Evolutionary conservation across 2,329 filamentous ascomycete species (phyloP), one percentile per base, ranked within the genome.

Genomic region (Fusarium virguliforme): DNA sequence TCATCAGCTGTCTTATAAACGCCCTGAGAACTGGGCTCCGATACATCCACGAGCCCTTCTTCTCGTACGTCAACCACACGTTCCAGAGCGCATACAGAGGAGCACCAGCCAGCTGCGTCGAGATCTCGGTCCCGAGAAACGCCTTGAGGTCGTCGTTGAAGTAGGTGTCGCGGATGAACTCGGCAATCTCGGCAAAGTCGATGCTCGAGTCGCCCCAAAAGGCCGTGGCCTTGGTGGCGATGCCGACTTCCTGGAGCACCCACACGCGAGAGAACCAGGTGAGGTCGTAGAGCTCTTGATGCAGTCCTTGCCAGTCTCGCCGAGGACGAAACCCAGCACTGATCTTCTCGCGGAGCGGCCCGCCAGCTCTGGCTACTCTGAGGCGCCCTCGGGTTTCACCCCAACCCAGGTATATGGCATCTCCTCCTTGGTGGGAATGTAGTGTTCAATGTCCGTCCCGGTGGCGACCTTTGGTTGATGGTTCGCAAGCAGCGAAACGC

Each of bases 11-110:
- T 58, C 51, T 2, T 53, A 51, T 18, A 28, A 64, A 8, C 9
- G n/a, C 7, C 8, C 60, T 64, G 0, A 65, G 2, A 2, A 48
- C 4, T 0, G 51, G 53, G 1, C 30, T 53, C 3, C 53, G 24
- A 28, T 64, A 38, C 46, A 65, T 58, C 63, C 63, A 65, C 0
- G 60, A 58, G 0, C 63, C 51, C 8, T 13, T 41, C 43, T 63
- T 65, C 2, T 65, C 63, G 10, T 64, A 65, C 6, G 60, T 65
- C 1, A 41, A 51, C 63, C 63, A 65, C 1, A 65, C 63, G 2
- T 65, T 65, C 63, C 63, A 65, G 3, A 64, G 35, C 5, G 43
- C 60, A 28, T 65, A 65, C 0, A 65, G 15, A 46, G 63, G 63
- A 2, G 63, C 63, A 1, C 60, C 60, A 0, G 30, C 48, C 9